phyloP scores from a whole-genome alignment of 1,284 basidiomycete species.

The Cutaneotrichosporon cyanovorans region DNA sequence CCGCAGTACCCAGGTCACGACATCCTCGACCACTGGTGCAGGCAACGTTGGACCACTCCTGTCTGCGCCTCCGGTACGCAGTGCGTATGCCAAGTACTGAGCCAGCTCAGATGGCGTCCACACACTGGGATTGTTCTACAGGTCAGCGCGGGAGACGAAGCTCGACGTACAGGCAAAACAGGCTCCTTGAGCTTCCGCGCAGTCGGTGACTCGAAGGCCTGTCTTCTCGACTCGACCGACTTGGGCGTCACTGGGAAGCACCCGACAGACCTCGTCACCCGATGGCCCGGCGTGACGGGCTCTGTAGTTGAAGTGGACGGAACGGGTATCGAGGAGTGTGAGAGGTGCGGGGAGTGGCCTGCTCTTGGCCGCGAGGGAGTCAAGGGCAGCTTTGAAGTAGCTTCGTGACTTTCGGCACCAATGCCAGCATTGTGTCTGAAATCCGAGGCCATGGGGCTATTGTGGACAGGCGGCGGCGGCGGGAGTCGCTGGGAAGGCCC shows the following conservation, averaged over 20 bases:
- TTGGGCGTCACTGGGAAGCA: constrained; percentile 3
- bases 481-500: no score
- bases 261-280: constrained; percentile 4
- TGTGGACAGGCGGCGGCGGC: no score
- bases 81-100: constrained; percentile 27
- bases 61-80: constrained; percentile 35
- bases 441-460: no score
- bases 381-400: background rate
- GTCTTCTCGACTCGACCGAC: background rate
- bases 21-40: constrained; percentile 33
- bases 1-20: constrained; percentile 37
- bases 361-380: constrained; percentile 3
- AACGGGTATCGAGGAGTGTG: no score
- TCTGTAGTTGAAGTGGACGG: no score
- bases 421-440: no score
- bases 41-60: constrained; percentile 32
- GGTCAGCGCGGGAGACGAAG: constrained; percentile 8
- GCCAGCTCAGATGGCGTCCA: constrained; percentile 38
- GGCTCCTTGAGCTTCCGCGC: constrained; percentile 2
- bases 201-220: background rate
- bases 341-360: background rate
- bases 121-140: constrained; percentile 19
- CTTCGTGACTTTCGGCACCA: no score
- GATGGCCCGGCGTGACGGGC: background rate
- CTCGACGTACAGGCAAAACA: constrained; percentile 3